Conservation (phyloP, 495 filamentous ascomycete genomes). For the Thermochaetoides thermophila region DNA sequence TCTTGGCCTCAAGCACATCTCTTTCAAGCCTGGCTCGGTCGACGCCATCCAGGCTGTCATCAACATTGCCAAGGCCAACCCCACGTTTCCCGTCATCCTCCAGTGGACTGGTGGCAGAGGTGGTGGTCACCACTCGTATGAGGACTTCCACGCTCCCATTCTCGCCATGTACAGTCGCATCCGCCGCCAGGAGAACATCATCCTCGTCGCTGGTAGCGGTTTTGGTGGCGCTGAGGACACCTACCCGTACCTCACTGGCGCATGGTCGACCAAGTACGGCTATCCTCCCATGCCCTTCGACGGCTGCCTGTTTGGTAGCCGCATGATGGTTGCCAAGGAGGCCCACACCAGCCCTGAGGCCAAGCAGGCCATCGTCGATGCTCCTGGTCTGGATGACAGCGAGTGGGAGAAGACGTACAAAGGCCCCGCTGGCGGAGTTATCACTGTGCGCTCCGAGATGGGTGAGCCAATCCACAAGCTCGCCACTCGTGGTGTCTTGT, state of each 20-base stretch:
- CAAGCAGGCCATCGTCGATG: conserved; percentile 90
- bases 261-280: conserved; percentile 70
- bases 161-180: conserved; percentile 83
- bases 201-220: conserved; percentile 80
- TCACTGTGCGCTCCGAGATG: conserved; percentile 98
- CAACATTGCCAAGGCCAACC: conserved; percentile 79
- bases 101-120: conserved; percentile 94
- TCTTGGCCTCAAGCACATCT: conserved; percentile 85
- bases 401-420: conserved; percentile 98
- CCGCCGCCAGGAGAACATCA: conserved; percentile 66
- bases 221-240: conserved; percentile 87
- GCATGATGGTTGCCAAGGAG: conserved; percentile 91
- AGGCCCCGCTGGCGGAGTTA: conserved; percentile 76
- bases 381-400: conserved; percentile 69
- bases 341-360: conserved; percentile 84
- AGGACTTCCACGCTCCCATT: conserved; percentile 89
- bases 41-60: conserved; percentile 83
- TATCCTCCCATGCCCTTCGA: conserved; percentile 93
- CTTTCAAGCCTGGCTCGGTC: conserved; percentile 85
- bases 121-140: conserved; percentile 88
- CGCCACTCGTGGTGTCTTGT: conserved; percentile 81
- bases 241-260: conserved; percentile 82
- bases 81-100: conserved; percentile 74
- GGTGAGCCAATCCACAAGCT: conserved; percentile 98
- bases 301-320: conserved; percentile 77